Conservation (phyloP, 352 stramenopile genomes). For the Pythium periplocum region DNA sequence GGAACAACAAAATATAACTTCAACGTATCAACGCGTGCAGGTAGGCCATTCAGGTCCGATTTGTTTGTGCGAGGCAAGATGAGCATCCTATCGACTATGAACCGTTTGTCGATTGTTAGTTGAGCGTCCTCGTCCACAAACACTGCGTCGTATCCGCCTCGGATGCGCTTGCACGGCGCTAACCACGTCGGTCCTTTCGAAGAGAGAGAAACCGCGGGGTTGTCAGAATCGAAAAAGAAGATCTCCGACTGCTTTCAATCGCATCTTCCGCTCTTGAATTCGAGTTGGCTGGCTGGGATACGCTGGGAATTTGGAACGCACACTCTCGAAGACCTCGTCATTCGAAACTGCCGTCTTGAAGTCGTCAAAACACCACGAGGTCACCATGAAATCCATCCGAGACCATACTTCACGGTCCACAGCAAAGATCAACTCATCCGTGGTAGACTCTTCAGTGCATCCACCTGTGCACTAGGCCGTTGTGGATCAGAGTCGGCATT, state of each 20-base stretch:
- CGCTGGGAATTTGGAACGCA: constrained; percentile 2
- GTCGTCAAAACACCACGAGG: constrained; percentile 9
- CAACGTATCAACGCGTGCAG: constrained; percentile 12
- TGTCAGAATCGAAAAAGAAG: constrained; percentile 14
- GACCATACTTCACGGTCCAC: background rate
- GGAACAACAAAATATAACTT: constrained; percentile 13
- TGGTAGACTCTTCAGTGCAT: background rate
- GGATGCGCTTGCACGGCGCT: constrained; percentile 17
- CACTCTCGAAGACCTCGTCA: constrained; percentile 1
- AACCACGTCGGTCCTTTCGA: constrained; percentile 10
- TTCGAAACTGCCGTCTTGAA: constrained; percentile 2
- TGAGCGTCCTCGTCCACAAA: constrained; percentile 13
- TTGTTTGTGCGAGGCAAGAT: too few relatives aligned
- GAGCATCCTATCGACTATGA: too few relatives aligned
- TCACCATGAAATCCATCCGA: constrained; percentile 2
- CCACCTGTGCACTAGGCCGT: background rate
- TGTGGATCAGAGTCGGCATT: background rate
- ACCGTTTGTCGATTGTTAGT: too few relatives aligned
- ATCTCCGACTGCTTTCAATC: constrained; percentile 6
- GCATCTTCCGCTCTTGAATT: constrained; percentile 1
- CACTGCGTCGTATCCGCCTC: constrained; percentile 16
- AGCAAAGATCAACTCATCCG: background rate
- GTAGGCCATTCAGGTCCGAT: constrained; percentile 18
- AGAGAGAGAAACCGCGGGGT: constrained; percentile 10
- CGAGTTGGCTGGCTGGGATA: background rate